phyloP scores from a whole-genome alignment of 1,139 yeast genomes.

The Pichia sp. region DNA sequence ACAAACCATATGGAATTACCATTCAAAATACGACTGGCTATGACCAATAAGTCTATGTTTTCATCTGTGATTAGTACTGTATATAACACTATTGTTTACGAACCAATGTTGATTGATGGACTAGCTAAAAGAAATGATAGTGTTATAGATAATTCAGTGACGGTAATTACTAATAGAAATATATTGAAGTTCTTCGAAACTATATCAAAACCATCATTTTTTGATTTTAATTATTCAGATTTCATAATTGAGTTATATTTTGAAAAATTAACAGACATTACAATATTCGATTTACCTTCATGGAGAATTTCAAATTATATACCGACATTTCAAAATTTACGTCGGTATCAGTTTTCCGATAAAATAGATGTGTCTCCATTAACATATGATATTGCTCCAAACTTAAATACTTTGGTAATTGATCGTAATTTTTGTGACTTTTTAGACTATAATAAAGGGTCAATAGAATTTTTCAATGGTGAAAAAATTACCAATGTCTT shows the following conservation, averaged over 20 bases:
- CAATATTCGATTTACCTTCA: conserved; percentile 16
- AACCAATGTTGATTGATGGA: conserved; percentile 11
- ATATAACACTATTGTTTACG: conserved; percentile 20
- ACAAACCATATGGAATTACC: conserved; percentile 17
- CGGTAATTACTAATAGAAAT: conserved; percentile 16
- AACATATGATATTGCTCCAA: conserved; percentile 23
- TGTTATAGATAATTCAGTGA: conserved; percentile 13
- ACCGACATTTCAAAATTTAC: conserved; percentile 18
- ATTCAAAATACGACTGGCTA: conserved; percentile 21
- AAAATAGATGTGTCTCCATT: conserved; percentile 20
- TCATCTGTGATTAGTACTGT: conserved; percentile 19
- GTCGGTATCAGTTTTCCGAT: conserved; percentile 22
- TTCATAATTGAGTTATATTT: conserved; percentile 23
- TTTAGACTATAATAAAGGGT: conserved; percentile 21
- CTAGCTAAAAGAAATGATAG: conserved; percentile 4
- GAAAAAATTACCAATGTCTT: conserved; percentile 18
- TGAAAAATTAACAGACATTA: conserved; percentile 16
- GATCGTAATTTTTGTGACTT: conserved; percentile 27
- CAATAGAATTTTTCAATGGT: conserved; percentile 22
- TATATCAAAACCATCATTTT: conserved; percentile 14
- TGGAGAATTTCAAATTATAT: conserved; percentile 20
- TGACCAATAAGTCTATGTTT: conserved; percentile 21
- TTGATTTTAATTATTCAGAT: conserved; percentile 23
- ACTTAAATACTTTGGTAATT: conserved; percentile 20
- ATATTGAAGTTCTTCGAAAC: conserved; percentile 18